phyloP scores from a whole-genome alignment of 768 basidiomycete genomes.

The Tulasnella sp. region DNA sequence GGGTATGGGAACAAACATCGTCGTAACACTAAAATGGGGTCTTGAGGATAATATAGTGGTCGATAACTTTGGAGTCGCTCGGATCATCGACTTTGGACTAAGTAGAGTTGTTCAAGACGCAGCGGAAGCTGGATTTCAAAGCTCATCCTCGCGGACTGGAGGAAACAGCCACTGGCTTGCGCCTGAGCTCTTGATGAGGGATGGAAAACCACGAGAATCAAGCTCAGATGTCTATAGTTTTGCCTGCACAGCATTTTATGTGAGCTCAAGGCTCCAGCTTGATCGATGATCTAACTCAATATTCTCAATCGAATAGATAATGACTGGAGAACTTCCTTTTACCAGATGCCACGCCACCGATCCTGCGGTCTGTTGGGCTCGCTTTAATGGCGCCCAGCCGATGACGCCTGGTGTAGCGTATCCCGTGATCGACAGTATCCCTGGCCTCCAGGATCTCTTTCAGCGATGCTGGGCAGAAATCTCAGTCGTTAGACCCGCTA shows the following conservation, averaged over 20 bases:
- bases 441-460: too few relatives aligned
- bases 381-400: too few relatives aligned
- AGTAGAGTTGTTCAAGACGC: neutral
- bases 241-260: neutral
- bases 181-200: neutral
- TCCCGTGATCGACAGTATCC: too few relatives aligned
- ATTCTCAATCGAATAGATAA: too few relatives aligned
- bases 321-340: too few relatives aligned
- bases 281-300: too few relatives aligned
- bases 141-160: neutral
- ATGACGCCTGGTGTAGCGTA: too few relatives aligned
- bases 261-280: neutral
- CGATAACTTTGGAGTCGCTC: neutral
- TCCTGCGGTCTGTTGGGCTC: too few relatives aligned
- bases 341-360: too few relatives aligned
- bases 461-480: neutral
- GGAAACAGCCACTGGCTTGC: neutral
- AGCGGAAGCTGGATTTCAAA: neutral
- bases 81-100: conserved; percentile 6
- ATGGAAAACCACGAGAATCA: neutral
- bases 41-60: neutral
- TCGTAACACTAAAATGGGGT: too few relatives aligned
- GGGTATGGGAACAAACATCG: too few relatives aligned
- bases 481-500: neutral
- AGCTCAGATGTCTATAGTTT: neutral